These are phyloP conservation scores for Lepidium aucheri DNA, from an alignment of 345 rosid genomes.

Conservation along the genomic window DNA sequence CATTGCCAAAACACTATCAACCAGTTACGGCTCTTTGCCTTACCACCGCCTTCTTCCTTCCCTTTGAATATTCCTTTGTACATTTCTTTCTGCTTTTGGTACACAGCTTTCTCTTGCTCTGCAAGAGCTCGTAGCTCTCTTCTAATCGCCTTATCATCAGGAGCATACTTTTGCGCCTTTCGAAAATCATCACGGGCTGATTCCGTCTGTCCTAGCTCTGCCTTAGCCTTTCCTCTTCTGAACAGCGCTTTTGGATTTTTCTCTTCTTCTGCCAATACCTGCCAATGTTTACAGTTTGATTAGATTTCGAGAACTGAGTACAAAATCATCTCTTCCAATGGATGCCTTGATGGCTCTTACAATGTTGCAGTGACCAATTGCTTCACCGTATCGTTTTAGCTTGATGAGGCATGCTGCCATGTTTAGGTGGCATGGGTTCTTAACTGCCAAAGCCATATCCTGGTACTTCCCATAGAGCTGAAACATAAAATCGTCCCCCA, in stretches of 20 bases:
- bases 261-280: slow-evolving; percentile 89
- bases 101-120: slow-evolving; percentile 74
- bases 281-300: slow-evolving; percentile 9
- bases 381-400: slow-evolving; percentile 75
- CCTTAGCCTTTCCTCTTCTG: slow-evolving; percentile 85
- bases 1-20: slow-evolving; percentile 27
- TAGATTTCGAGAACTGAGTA: neutral
- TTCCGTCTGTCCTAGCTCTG: slow-evolving; percentile 91
- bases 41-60: slow-evolving; percentile 35
- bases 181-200: slow-evolving; percentile 81
- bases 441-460: slow-evolving; percentile 97
- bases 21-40: slow-evolving; percentile 35
- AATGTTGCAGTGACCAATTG: slow-evolving; percentile 72
- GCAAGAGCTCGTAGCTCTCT: slow-evolving; percentile 68
- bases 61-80: slow-evolving; percentile 76
- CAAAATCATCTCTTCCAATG: neutral
- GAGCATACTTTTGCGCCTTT: slow-evolving; percentile 75
- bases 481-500: slow-evolving; percentile 97
- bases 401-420: slow-evolving; percentile 88
- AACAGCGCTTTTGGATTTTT: slow-evolving; percentile 81
- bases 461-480: slow-evolving; percentile 91
- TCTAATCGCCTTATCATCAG: slow-evolving; percentile 69
- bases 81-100: slow-evolving; percentile 76
- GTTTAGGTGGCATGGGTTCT: slow-evolving; percentile 94
- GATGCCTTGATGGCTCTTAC: slow-evolving; percentile 27